These are phyloP conservation scores for Aspergillus pseudonomiae DNA, from an alignment of 2,329 filamentous ascomycete species.

Conservation along the genomic window DNA sequence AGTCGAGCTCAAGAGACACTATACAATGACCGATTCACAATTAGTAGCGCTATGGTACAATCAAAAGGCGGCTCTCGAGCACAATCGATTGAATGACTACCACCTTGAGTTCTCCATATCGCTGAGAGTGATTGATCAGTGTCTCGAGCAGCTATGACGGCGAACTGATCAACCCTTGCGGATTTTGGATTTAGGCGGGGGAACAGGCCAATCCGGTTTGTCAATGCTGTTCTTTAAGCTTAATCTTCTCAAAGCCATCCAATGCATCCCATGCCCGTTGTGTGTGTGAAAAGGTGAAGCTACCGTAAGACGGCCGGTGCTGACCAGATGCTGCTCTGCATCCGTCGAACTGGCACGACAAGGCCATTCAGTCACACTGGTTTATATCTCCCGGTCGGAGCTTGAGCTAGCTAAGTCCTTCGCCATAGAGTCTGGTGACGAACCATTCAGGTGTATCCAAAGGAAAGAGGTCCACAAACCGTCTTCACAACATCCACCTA, in stretches of 20 bases:
- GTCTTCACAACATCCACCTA: not conserved
- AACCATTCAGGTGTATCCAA: not conserved
- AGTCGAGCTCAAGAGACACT: not conserved
- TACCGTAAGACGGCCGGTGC: not conserved
- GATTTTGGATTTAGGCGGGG: constrained; percentile 1
- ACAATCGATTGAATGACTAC: not conserved
- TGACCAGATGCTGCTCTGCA: not conserved
- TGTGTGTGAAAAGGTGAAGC: not conserved
- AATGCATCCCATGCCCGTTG: not conserved
- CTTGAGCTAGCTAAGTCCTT: not conserved
- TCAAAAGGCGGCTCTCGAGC: not conserved
- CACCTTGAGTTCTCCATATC: constrained; percentile 1
- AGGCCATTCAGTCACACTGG: not conserved
- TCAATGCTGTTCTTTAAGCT: not conserved
- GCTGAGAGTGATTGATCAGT: not conserved
- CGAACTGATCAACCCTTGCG: not conserved
- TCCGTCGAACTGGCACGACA: not conserved
- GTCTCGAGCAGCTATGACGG: not conserved
- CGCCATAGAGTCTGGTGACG: constrained; percentile 1
- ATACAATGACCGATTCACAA: not conserved
- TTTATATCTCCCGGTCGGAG: not conserved
- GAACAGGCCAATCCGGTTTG: constrained; percentile 5
- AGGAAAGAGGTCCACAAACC: not conserved
- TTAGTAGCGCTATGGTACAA: not conserved
- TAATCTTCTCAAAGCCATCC: not conserved